phyloP scores from a whole-genome alignment of 1,284 basidiomycete species.

The Irpex lacteus region DNA sequence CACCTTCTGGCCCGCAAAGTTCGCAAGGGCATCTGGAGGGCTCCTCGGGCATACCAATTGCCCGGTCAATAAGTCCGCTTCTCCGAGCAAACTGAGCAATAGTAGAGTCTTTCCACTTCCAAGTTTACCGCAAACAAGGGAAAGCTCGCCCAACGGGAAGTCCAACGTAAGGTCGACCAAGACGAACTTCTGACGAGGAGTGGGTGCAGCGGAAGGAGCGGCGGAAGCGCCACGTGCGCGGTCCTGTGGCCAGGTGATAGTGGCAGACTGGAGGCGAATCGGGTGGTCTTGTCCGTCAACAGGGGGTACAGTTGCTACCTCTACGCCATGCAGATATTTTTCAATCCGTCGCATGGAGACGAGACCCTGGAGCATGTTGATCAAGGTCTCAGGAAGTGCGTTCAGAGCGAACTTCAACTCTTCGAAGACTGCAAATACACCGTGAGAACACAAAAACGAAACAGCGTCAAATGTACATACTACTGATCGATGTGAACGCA shows the following conservation, averaged over 20 bases:
- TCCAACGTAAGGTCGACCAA: constrained; percentile 77
- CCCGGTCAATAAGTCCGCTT: constrained; percentile 83
- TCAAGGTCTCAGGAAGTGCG: constrained; percentile 86
- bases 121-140: constrained; percentile 80
- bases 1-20: constrained; percentile 40
- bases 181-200: constrained; percentile 77
- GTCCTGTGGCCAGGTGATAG: constrained; percentile 87
- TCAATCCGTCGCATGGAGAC: constrained; percentile 90
- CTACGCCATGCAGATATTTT: constrained; percentile 76
- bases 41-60: constrained; percentile 82
- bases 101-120: constrained; percentile 85
- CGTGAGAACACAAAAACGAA: not conserved
- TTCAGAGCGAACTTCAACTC: constrained; percentile 86
- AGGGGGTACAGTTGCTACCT: constrained; percentile 62
- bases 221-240: constrained; percentile 44
- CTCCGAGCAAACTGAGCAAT: constrained; percentile 82
- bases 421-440: constrained; percentile 63
- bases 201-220: constrained; percentile 59
- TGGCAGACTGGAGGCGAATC: constrained; percentile 80
- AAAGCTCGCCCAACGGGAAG: constrained; percentile 78
- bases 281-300: constrained; percentile 36
- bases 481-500: constrained; percentile 70
- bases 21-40: constrained; percentile 74
- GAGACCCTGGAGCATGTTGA: constrained; percentile 80
- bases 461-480: constrained; percentile 36